Evolutionary conservation across 768 basidiomycete genomes (phyloP).

Genomic region (Coprinopsis cinerea): DNA sequence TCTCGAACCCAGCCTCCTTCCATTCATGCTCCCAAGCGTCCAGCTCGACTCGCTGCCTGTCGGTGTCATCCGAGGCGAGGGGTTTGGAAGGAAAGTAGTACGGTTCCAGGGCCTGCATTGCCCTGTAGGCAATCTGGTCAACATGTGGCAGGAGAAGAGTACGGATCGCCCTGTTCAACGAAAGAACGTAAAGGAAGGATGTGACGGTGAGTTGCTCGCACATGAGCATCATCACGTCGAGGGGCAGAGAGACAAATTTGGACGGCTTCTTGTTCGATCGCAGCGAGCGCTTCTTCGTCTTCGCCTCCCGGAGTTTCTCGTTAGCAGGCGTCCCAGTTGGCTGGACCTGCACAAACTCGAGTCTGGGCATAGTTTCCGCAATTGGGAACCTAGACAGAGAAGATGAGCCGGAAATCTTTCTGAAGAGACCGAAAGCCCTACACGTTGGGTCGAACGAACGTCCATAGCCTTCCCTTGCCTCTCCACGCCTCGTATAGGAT

Average conservation of each 20-base stretch:
- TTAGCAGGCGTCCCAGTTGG: too few species aligned
- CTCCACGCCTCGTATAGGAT: constrained; percentile 1
- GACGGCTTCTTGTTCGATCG: too few species aligned
- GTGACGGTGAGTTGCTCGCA: neutral
- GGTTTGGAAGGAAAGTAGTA: constrained; percentile 1
- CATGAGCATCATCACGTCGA: neutral
- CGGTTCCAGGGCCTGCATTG: neutral
- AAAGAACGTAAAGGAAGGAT: neutral
- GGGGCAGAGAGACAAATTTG: neutral
- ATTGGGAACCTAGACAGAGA: constrained; percentile 2
- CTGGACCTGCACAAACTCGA: too few species aligned
- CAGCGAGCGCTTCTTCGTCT: too few species aligned
- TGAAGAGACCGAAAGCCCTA: neutral
- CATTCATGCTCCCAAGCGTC: constrained; percentile 2
- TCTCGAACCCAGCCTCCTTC: neutral
- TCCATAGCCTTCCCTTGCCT: constrained; percentile 5
- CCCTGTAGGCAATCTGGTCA: neutral
- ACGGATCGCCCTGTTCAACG: neutral
- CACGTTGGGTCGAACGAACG: neutral
- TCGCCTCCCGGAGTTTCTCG: too few species aligned
- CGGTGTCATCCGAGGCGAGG: neutral
- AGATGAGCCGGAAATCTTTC: neutral
- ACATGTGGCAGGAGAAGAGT: neutral
- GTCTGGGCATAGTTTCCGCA: neutral
- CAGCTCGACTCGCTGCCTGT: neutral